Base-by-base conservation (phyloP, 352 stramenopile genomes). In the Lagenidium giganteum region DNA sequence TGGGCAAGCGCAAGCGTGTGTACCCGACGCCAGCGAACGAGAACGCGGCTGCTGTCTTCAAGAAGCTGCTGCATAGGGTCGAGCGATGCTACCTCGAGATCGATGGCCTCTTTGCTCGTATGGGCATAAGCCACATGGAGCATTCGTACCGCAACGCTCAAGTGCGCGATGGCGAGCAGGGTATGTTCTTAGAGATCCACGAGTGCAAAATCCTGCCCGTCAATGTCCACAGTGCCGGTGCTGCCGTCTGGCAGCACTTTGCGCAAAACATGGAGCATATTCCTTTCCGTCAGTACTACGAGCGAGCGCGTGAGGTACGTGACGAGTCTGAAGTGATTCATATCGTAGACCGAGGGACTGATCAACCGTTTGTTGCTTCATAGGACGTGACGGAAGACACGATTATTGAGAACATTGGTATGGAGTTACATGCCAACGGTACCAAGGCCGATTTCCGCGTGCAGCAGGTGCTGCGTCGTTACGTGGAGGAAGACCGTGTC, bases 401-500 rank as follows among this genome's bases (percentile, higher is more conserved):
- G 8, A 71, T 87, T 13, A 35, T 69, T 8, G 75, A 87, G 45
- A 75, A 67, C 53, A 78, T 83, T 54, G 67, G 65, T 18, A 51
- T 87, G 1, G 65, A 77, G 51, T 55, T 83, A 31, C 51, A 70
- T 36, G 67, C 54, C 8, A 76, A 75, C 36, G 53, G 67, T 24
- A 67, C 54, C 8, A 57, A 54, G 5, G 69, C 72, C 17, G 53
- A 78, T 27, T 77, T 85, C 46, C 49, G 59, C 12, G 57, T 72
- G 22, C 57, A 77, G 24, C 69, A 85, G 34, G 49, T 81, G n/a
- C 33, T 82, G 17, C 66, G 68, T 7, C 64, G 72, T 11, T 76
- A 75, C 54, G 53, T 70, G 13, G 67, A 83, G 22, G 28, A 48
- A 9, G 61, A 75, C 28, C 69, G 67, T 22, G 61, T 76, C 7